phyloP scores from a whole-genome alignment of 1,139 yeast species.

The Pichia terricola region DNA sequence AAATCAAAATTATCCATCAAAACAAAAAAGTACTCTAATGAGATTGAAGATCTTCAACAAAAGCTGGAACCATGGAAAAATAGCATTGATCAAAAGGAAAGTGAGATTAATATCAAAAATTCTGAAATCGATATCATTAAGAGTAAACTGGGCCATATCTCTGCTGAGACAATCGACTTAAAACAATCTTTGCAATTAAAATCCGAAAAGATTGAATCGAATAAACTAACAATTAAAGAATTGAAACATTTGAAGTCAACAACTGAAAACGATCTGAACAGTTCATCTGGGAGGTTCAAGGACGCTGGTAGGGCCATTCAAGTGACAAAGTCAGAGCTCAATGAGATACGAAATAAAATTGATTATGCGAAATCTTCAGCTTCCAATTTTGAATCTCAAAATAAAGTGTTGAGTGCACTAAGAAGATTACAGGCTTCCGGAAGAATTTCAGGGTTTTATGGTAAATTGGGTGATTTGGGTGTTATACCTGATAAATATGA shows the following conservation, averaged over 20 bases:
- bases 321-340: conserved; percentile 45
- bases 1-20: conserved; percentile 62
- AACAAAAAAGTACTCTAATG: conserved; percentile 53
- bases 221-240: conserved; percentile 23
- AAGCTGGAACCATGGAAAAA: conserved; percentile 80
- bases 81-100: conserved; percentile 54
- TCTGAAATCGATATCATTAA: conserved; percentile 56
- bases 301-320: conserved; percentile 32
- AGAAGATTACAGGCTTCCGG: conserved; percentile 69
- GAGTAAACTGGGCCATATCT: conserved; percentile 37
- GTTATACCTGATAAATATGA: conserved; percentile 81
- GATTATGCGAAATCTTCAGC: conserved; percentile 56
- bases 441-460: conserved; percentile 77
- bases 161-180: conserved; percentile 38
- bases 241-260: conserved; percentile 2
- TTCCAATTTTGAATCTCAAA: conserved; percentile 52
- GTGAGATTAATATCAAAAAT: conserved; percentile 54
- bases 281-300: conserved; percentile 1
- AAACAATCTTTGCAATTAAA: conserved; percentile 39
- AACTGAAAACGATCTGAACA: conserved; percentile 2
- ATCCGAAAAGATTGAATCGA: conserved; percentile 27
- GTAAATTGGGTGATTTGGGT: conserved; percentile 87
- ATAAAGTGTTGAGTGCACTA: conserved; percentile 63
- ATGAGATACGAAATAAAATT: conserved; percentile 48
- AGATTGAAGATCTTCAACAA: conserved; percentile 55